These are phyloP conservation scores for Bremia lactucae DNA, from an alignment of 352 stramenopile species.

Conservation along the genomic window DNA sequence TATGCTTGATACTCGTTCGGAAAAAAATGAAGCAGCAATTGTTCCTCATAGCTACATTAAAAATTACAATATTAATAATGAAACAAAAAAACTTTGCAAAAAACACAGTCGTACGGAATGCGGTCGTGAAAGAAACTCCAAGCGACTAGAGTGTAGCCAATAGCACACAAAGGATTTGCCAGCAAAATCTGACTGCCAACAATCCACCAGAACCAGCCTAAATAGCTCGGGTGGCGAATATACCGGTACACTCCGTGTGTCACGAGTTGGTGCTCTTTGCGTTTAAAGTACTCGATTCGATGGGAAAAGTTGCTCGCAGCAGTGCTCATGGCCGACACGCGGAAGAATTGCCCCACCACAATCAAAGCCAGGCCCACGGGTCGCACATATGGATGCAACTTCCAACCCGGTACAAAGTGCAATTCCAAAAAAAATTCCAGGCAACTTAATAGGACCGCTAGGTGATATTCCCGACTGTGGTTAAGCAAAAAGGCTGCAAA, in stretches of 20 bases:
- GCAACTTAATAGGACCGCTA: slow-evolving; percentile 69
- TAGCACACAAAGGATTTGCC: slow-evolving; percentile 80
- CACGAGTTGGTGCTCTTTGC: slow-evolving; percentile 89
- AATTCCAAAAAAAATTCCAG: slow-evolving; percentile 89
- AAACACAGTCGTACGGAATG: slow-evolving; percentile 69
- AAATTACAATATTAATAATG: slow-evolving; percentile 2
- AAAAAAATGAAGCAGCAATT: slow-evolving; percentile 85
- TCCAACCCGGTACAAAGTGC: slow-evolving; percentile 63
- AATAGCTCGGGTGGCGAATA: slow-evolving; percentile 92
- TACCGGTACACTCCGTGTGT: slow-evolving; percentile 88
- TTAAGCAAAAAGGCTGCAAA: slow-evolving; percentile 81
- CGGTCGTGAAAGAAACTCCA: slow-evolving; percentile 93
- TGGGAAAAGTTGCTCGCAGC: slow-evolving; percentile 93
- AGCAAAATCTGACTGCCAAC: slow-evolving; percentile 91
- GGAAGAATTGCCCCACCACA: slow-evolving; percentile 77
- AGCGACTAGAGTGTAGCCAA: slow-evolving; percentile 82
- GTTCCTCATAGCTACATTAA: slow-evolving; percentile 84
- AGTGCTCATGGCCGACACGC: slow-evolving; percentile 88
- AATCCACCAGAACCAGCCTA: slow-evolving; percentile 96
- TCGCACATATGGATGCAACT: slow-evolving; percentile 51
- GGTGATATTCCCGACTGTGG: slow-evolving; percentile 84
- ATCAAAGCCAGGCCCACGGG: slow-evolving; percentile 58
- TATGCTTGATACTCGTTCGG: slow-evolving; percentile 89
- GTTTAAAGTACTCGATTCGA: slow-evolving; percentile 89
- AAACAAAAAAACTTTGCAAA: not conserved